phyloP scores from a whole-genome alignment of 768 basidiomycete genomes.

The Flagelloscypha sp. region DNA sequence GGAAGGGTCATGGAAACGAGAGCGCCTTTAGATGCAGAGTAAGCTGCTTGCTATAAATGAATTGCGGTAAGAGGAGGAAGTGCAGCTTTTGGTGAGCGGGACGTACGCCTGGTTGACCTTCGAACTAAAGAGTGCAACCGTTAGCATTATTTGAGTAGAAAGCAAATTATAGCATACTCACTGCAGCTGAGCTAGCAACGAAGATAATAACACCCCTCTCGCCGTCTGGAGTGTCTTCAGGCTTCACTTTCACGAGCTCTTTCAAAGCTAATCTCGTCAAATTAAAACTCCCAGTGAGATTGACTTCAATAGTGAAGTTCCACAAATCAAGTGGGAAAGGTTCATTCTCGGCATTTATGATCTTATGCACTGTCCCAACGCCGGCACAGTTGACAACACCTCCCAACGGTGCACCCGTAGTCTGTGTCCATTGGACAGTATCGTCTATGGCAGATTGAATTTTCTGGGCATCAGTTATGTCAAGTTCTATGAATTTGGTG shows the following conservation, averaged over 20 bases:
- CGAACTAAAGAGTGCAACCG: conserved; percentile 20
- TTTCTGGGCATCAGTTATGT: conserved; percentile 21
- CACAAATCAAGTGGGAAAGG: conserved; percentile 28
- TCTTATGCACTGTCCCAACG: conserved; percentile 24
- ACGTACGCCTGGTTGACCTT: conserved; percentile 33
- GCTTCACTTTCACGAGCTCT: conserved; percentile 21
- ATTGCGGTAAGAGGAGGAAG: no score
- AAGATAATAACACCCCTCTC: conserved; percentile 32
- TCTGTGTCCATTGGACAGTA: conserved; percentile 18
- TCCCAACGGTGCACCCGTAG: conserved; percentile 21
- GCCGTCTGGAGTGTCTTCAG: conserved; percentile 18
- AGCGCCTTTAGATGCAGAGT: conserved; percentile 31
- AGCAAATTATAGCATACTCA: conserved; percentile 9
- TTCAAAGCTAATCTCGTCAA: conserved; percentile 27
- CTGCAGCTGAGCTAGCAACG: conserved; percentile 27
- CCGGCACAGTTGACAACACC: conserved; percentile 34
- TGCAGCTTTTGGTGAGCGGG: no score
- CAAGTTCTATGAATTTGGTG: conserved; percentile 15
- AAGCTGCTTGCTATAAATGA: conserved; percentile 31
- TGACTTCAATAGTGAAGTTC: conserved; percentile 26
- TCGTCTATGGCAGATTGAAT: conserved; percentile 20
- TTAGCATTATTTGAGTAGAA: neutral
- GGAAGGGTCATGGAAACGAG: conserved; percentile 30
- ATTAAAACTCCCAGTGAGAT: conserved; percentile 31
- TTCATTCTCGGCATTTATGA: conserved; percentile 20